Evolutionary conservation across 495 filamentous ascomycete genomes (phyloP), one percentile per base, ranked within the genome.

Genomic region (Xylaria palmicola): DNA sequence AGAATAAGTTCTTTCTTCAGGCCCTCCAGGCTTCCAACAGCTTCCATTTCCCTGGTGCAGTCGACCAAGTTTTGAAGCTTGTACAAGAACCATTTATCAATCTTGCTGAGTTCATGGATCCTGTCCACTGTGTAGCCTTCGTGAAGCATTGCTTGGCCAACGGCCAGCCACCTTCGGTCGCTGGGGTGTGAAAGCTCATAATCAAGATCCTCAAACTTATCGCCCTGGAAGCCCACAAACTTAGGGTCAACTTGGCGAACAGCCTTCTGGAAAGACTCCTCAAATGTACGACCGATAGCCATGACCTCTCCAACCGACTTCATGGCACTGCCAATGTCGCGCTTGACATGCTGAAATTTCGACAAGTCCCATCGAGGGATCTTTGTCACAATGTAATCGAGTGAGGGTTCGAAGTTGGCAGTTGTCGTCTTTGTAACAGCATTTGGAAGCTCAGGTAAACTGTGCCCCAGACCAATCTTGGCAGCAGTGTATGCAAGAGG

Each of bases 211-310:
- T 96, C 92, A 68, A 97, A 98, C 66, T 93, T 85, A 68, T 88
- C 94, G 56, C 93, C 93, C 81, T 98, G 94, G 79, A 98, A 93
- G 65, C 93, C 93, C 62, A 93, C 72, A 73, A 88, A 98, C 62
- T 83, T 85, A 55, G 93, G 93, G 72, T 98, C 93, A 59, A 98
- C 93, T 79, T 96, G 92, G 45, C 93, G 88, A 68, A 96, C 93
- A 63, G 93, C 93, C 78, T 98, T 98, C 75, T 98, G 93, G 74
- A 98, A 93, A n/a, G 91, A 96, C 78, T 98, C 93, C 75, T 98
- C 94, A 65, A 96, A 98, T 39, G 94, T 97, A 72, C 93, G 86
- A 62, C 93, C 93, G 75, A 98, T 98, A 52, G 93, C 94, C 93
- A 98, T 98, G 50, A 98, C 93, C 76, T 98, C 93, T 60, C 93